Conservation (phyloP, 441 rosid species). For the Gossypium laxum region DNA sequence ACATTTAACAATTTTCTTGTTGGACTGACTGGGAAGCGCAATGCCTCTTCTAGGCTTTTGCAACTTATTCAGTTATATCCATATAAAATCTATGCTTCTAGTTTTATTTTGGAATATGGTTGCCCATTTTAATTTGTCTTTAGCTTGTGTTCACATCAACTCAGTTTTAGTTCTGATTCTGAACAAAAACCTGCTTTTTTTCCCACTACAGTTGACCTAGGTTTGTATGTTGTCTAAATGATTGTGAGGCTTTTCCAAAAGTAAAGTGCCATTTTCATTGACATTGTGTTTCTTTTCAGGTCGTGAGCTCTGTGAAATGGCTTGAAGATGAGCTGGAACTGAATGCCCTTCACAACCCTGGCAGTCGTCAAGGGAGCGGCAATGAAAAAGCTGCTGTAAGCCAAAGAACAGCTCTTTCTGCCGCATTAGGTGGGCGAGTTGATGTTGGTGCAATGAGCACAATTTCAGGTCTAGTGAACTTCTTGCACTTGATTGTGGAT, state of each 20-base stretch:
- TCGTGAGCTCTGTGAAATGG: slow-evolving; percentile 97
- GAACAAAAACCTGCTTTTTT: not conserved
- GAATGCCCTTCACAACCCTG: slow-evolving; percentile 87
- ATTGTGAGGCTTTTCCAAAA: not conserved
- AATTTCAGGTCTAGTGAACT: slow-evolving; percentile 63
- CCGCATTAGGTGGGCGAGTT: slow-evolving; percentile 90
- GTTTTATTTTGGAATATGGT: slow-evolving; percentile 1
- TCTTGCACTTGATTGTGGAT: slow-evolving; percentile 12
- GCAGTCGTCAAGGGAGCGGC: slow-evolving; percentile 80
- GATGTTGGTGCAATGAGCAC: slow-evolving; percentile 76
- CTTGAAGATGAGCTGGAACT: slow-evolving; percentile 98
- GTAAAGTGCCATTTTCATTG: slow-evolving; percentile 6
- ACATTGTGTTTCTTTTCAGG: slow-evolving; percentile 35
- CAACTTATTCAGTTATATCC: not conserved
- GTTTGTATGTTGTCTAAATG: not conserved
- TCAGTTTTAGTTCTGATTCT: not conserved
- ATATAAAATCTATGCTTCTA: not conserved
- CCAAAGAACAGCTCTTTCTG: slow-evolving; percentile 85
- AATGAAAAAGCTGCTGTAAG: slow-evolving; percentile 85
- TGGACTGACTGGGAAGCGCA: not conserved
- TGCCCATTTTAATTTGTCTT: not conserved
- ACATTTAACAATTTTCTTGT: not conserved
- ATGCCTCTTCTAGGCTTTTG: not conserved
- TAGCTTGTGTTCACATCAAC: not conserved
- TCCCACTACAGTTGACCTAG: not conserved